phyloP scores from a whole-genome alignment of 371 early-diverging fungal species.

The Sporodiniella umbellata region DNA sequence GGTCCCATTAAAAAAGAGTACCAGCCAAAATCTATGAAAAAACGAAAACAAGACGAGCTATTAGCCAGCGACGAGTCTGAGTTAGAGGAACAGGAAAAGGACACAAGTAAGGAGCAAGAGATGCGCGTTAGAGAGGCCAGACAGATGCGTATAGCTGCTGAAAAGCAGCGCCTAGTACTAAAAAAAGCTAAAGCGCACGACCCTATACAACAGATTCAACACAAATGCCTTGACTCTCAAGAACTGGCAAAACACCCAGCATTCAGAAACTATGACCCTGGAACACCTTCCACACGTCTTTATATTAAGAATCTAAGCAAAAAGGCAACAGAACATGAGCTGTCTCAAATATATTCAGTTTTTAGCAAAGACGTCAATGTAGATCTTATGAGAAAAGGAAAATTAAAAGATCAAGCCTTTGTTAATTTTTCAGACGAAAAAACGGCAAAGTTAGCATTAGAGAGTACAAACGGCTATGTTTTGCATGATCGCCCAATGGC shows the following conservation, averaged over 20 bases:
- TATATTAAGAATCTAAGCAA: slow-evolving; percentile 44
- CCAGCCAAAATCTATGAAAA: slow-evolving; percentile 26
- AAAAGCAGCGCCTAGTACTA: slow-evolving; percentile 17
- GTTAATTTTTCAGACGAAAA: slow-evolving; percentile 19
- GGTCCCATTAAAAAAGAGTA: slow-evolving; percentile 27
- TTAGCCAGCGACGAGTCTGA: slow-evolving; percentile 60
- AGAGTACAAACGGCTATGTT: slow-evolving; percentile 28
- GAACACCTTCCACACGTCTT: slow-evolving; percentile 21
- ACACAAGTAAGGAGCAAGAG: slow-evolving; percentile 12
- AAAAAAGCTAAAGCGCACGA: slow-evolving; percentile 1
- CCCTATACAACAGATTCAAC: not conserved
- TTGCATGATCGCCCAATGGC: slow-evolving; percentile 34
- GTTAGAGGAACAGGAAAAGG: slow-evolving; percentile 31
- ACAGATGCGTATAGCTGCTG: slow-evolving; percentile 18
- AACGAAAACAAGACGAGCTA: slow-evolving; percentile 35
- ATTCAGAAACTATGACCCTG: slow-evolving; percentile 30
- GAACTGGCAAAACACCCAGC: slow-evolving; percentile 24
- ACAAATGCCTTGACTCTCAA: slow-evolving; percentile 8
- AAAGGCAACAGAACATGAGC: slow-evolving; percentile 25
- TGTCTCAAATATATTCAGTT: slow-evolving; percentile 22
- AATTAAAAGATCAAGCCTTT: slow-evolving; percentile 42
- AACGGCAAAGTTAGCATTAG: slow-evolving; percentile 26
- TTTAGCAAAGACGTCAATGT: slow-evolving; percentile 23
- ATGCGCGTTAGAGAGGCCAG: slow-evolving; percentile 19
- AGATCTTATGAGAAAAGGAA: slow-evolving; percentile 32